Base-by-base conservation (phyloP, 352 stramenopile species). In the Peronospora belbahrii region DNA sequence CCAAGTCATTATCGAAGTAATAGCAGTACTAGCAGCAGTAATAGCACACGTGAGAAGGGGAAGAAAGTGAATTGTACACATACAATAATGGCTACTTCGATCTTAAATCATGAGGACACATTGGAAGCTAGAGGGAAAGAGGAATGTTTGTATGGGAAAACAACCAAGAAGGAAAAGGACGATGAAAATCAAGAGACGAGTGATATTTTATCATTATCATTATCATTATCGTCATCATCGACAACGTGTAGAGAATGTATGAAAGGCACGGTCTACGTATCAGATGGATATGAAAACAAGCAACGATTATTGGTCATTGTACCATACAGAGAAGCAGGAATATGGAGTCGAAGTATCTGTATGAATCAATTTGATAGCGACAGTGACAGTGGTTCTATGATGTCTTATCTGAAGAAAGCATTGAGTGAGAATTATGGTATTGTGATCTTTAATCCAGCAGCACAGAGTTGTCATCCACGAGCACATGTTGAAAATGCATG, bases 331-430 rank as follows among this genome's bases (percentile, higher is more conserved):
- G 78, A 93, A 42, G 78, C 81, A 28, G 78, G 81, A n/a, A 85
- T 93, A 39, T 93, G 81, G 81, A 85, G 69, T 33, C 63, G 81
- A 20, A 89, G 76, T 28, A 93, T 93, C 56, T 86, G 71, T 60
- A 85, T 90, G 69, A 70, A 81, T 46, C 70, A 85, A 37, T 63
- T 67, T 18, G 62, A 69, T 36, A 63, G 63, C 33, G 62, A 53
- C 37, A 72, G 83, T 39, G 70, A 80, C 27, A 83, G 62, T 33
- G 81, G 81, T 30, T 85, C 74, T 0, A 93, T 93, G 81, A 42
- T 90, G 43, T 59, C 67, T 20, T 93, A 93, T 41, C 53, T 93
- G 1, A 74, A 74, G 39, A 93, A 93, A 46, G 81, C 81, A 14
- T 42, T 90, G 24, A 51, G 59, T n/a, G 81, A 93, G 45, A 73